Evolutionary conservation across 768 basidiomycete genomes (phyloP).

Genomic region (Pholiota molesta): DNA sequence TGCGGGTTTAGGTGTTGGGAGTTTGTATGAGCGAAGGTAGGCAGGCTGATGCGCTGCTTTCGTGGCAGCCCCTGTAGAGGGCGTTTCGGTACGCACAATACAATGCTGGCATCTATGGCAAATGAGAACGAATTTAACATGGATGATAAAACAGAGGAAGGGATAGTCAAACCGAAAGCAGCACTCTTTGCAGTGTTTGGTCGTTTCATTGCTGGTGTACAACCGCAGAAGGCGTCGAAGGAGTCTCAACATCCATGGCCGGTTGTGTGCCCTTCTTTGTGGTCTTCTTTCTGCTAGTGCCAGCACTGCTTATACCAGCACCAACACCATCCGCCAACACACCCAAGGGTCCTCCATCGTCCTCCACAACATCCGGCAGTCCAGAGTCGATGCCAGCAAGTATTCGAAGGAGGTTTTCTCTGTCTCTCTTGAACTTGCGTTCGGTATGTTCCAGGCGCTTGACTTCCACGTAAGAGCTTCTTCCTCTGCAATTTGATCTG

Average conservation of each 20-base stretch:
- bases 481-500: slow-evolving; percentile 91
- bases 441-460: slow-evolving; percentile 96
- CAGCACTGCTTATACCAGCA: slow-evolving; percentile 17
- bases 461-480: slow-evolving; percentile 93
- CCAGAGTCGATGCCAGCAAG: slow-evolving; percentile 89
- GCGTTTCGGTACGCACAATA: slow-evolving; percentile 69
- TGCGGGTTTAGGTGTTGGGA: slow-evolving; percentile 77
- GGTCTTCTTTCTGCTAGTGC: slow-evolving; percentile 48
- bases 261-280: slow-evolving; percentile 46
- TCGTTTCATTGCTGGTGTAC: slow-evolving; percentile 39
- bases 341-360: slow-evolving; percentile 50
- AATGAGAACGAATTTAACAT: background rate
- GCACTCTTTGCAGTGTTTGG: slow-evolving; percentile 57
- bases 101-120: slow-evolving; percentile 67
- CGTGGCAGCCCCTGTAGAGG: slow-evolving; percentile 55
- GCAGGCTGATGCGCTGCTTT: slow-evolving; percentile 81
- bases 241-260: slow-evolving; percentile 47
- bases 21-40: slow-evolving; percentile 84
- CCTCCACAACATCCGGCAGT: slow-evolving; percentile 71
- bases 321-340: slow-evolving; percentile 49
- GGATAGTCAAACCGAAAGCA: slow-evolving; percentile 52
- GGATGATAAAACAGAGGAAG: background rate
- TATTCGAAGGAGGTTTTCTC: slow-evolving; percentile 84
- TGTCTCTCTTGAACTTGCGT: slow-evolving; percentile 81
- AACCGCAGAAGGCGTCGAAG: slow-evolving; percentile 47